Evolutionary conservation across 2,329 filamentous ascomycete genomes (phyloP).

Genomic region (Aulographum hederae): DNA sequence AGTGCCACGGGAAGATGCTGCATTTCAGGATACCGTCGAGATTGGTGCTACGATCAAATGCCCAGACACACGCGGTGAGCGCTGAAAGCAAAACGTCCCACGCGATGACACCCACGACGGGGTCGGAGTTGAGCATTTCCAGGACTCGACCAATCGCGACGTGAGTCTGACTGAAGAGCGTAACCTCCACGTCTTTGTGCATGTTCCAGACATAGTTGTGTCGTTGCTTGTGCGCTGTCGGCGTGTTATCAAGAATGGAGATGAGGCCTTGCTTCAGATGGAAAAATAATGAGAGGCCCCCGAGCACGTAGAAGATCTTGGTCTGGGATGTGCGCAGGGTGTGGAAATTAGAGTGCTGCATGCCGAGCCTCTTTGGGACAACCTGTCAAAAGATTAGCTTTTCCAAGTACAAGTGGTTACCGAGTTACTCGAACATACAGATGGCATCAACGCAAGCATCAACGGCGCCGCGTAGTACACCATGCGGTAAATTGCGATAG

Average conservation of each 20-base stretch:
- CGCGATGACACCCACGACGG: constrained; percentile 36
- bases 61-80: constrained; percentile 37
- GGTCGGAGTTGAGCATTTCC: constrained; percentile 35
- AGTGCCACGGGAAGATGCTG: not conserved
- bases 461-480: constrained; percentile 6
- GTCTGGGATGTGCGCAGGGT: constrained; percentile 22
- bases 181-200: constrained; percentile 28
- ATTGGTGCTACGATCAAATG: constrained; percentile 34
- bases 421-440: constrained; percentile 15
- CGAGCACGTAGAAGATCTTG: constrained; percentile 29
- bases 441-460: constrained; percentile 25
- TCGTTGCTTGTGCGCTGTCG: constrained; percentile 11
- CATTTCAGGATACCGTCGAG: constrained; percentile 28
- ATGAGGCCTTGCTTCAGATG: constrained; percentile 26
- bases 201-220: constrained; percentile 16
- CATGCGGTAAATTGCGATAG: not conserved
- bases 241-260: constrained; percentile 28
- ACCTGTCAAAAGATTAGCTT: too few species aligned
- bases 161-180: constrained; percentile 26
- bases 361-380: too few species aligned
- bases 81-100: constrained; percentile 40
- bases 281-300: constrained; percentile 24
- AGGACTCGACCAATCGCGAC: constrained; percentile 28
- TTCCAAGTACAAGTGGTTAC: not conserved
- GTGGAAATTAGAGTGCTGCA: constrained; percentile 20